Conservation (phyloP, 305 asterid species). For the Solanum hybrid region DNA sequence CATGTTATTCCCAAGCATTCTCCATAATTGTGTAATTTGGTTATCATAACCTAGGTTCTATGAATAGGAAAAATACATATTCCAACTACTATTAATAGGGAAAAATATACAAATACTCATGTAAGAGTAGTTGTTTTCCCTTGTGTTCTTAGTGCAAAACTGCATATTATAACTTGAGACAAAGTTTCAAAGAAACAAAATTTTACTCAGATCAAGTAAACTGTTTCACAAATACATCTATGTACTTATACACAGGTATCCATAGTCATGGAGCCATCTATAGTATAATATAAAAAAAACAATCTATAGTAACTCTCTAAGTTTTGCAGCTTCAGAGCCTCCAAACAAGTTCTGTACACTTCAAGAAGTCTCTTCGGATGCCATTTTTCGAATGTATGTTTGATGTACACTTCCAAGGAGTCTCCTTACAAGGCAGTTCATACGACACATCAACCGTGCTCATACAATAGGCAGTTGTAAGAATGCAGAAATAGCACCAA, state of each 20-base stretch:
- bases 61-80: not conserved
- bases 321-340: not conserved
- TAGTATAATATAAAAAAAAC: not conserved
- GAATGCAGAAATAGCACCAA: not conserved
- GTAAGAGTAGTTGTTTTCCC: not conserved
- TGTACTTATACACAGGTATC: not conserved
- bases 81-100: not conserved
- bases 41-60: not conserved
- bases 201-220: not conserved
- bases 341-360: not conserved
- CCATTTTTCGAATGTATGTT: not conserved
- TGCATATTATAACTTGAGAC: not conserved
- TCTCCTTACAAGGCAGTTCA: not conserved
- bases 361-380: not conserved
- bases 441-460: not conserved
- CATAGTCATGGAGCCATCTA: constrained; percentile 3
- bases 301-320: not conserved
- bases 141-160: not conserved
- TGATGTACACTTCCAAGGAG: not conserved
- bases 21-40: not conserved
- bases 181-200: not conserved
- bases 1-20: not conserved
- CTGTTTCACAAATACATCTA: not conserved
- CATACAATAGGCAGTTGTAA: not conserved
- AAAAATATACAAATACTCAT: not conserved